Conservation (phyloP, 108 stramenopile species). For the Mediolabrus comicus region DNA sequence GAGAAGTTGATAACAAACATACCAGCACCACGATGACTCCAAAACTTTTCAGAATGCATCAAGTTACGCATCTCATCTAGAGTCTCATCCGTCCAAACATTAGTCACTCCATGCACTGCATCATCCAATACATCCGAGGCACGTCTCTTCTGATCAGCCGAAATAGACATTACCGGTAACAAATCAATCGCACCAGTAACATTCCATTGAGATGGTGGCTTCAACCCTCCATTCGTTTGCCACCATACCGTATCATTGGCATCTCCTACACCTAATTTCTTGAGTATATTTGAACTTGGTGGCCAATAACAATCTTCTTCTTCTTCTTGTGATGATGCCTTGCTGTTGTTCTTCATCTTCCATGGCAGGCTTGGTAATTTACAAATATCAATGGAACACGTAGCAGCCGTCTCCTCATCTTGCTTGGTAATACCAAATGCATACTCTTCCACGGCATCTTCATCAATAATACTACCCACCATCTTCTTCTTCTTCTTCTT, state of each 20-base stretch:
- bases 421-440: conserved; percentile 7
- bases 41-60: conserved; percentile 24
- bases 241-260: conserved; percentile 21
- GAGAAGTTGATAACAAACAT: too few species aligned
- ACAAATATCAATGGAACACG: conserved; percentile 11
- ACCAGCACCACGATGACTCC: conserved; percentile 25
- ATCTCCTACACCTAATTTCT: conserved; percentile 11
- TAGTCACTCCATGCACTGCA: conserved; percentile 29
- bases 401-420: conserved; percentile 14
- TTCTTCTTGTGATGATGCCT: too few species aligned
- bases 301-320: too few species aligned
- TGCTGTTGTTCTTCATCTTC: conserved; percentile 7
- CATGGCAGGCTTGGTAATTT: conserved; percentile 4
- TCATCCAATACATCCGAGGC: conserved; percentile 7
- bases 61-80: conserved; percentile 6
- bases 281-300: conserved; percentile 5
- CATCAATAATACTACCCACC: conserved; percentile 1
- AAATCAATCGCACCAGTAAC: conserved; percentile 25
- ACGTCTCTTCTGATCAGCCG: conserved; percentile 6
- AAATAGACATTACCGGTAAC: conserved; percentile 3
- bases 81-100: conserved; percentile 21
- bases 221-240: conserved; percentile 15
- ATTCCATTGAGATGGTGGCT: conserved; percentile 16
- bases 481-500: background rate
- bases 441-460: conserved; percentile 6